Conservation (phyloP, 2,329 filamentous ascomycete genomes). For the Harringtonia aguacate region DNA sequence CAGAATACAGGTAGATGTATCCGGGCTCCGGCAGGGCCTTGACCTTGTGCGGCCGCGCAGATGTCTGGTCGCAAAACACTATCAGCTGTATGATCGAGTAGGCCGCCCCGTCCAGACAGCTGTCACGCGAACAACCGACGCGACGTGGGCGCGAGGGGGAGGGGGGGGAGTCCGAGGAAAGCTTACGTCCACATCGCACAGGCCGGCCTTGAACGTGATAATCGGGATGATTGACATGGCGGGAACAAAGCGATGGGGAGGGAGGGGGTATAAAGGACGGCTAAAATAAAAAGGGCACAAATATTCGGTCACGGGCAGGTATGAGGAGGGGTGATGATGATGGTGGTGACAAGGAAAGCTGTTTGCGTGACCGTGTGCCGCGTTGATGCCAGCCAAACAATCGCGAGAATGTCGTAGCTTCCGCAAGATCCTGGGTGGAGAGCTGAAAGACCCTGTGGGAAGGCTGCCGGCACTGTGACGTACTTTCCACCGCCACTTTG, state of each 20-base stretch:
- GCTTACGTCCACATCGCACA: constrained; percentile 74
- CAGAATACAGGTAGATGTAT: constrained; percentile 84
- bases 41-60: constrained; percentile 50
- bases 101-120: no score
- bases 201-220: constrained; percentile 94
- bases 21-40: constrained; percentile 63
- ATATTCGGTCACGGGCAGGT: not conserved
- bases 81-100: no score
- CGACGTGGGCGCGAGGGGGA: not conserved
- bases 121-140: no score
- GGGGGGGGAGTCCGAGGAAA: constrained; percentile 5
- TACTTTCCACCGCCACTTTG: constrained; percentile 1
- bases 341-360: not conserved
- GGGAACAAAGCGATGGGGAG: not conserved
- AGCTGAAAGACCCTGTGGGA: not conserved
- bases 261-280: no score
- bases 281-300: no score
- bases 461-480: constrained; percentile 13
- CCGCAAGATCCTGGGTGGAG: no score
- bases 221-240: constrained; percentile 74
- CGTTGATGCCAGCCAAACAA: no score
- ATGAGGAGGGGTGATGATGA: not conserved
- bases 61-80: not conserved
- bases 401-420: no score
- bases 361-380: no score